Conservation (phyloP, 805 yeast species). For the Yarrowia bubula region DNA sequence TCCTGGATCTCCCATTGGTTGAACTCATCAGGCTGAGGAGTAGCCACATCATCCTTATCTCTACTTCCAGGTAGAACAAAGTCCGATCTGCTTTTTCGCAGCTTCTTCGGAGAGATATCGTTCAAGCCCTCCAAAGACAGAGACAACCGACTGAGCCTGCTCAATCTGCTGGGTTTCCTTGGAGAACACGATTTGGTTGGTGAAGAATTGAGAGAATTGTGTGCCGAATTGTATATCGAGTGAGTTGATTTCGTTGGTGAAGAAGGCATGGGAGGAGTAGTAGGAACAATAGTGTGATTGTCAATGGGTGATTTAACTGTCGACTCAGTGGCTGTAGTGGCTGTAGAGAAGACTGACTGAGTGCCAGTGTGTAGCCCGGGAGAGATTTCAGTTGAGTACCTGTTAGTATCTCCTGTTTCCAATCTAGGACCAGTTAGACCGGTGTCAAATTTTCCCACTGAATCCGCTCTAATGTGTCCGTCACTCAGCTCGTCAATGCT, state of each 20-base stretch:
- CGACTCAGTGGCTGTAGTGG: background rate
- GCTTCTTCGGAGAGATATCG: slow-evolving; percentile 15
- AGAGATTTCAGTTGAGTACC: background rate
- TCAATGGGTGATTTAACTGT: background rate
- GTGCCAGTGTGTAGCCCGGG: background rate
- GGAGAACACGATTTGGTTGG: slow-evolving; percentile 10
- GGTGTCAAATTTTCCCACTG: background rate
- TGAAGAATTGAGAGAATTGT: slow-evolving; percentile 6
- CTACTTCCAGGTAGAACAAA: background rate
- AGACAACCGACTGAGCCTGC: slow-evolving; percentile 16
- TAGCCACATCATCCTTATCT: background rate
- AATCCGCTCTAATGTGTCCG: background rate
- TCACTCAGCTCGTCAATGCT: slow-evolving; percentile 10
- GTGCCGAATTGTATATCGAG: slow-evolving; percentile 9
- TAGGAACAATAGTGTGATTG: background rate
- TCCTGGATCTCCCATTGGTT: slow-evolving; percentile 27
- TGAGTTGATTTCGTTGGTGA: slow-evolving; percentile 5
- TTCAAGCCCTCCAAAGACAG: slow-evolving; percentile 1
- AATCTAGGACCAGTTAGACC: background rate
- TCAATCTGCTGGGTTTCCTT: background rate
- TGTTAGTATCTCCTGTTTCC: background rate
- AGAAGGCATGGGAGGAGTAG: background rate
- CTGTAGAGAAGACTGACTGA: slow-evolving; percentile 2
- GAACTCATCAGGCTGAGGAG: slow-evolving; percentile 18
- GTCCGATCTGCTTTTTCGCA: slow-evolving; percentile 15